Conservation (phyloP, 345 rosid species). For the Arabidopsis arenosa region DNA sequence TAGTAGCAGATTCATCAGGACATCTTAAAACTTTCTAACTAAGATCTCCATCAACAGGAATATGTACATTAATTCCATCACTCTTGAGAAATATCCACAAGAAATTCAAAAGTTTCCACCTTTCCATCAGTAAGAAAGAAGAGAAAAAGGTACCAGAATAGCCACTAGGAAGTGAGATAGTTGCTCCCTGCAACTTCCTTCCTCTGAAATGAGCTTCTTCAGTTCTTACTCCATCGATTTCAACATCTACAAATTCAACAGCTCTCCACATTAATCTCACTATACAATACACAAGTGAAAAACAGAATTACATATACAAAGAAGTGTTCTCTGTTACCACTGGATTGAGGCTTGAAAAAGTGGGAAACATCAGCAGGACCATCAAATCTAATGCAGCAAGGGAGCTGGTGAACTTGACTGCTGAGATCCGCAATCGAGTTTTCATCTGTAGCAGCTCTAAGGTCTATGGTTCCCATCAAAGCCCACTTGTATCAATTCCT, state of each 20-base stretch:
- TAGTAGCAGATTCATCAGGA: constrained; percentile 11
- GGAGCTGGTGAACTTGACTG: constrained; percentile 71
- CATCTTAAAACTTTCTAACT: constrained; percentile 2
- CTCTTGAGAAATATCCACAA: neutral
- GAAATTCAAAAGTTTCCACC: neutral
- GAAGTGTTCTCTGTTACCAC: constrained; percentile 46
- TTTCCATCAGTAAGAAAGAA: neutral
- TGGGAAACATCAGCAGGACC: constrained; percentile 77
- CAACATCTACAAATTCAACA: constrained; percentile 48
- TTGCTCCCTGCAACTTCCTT: constrained; percentile 76
- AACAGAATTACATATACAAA: neutral
- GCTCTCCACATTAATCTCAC: neutral
- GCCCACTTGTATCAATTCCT: constrained; percentile 17
- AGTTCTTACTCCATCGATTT: constrained; percentile 62
- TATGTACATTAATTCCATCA: neutral
- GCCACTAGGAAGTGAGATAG: constrained; percentile 65
- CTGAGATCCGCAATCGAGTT: constrained; percentile 51
- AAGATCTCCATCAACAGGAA: neutral
- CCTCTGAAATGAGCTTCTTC: constrained; percentile 93
- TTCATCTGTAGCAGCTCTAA: constrained; percentile 34
- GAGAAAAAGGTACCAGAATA: constrained; percentile 62
- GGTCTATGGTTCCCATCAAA: constrained; percentile 50
- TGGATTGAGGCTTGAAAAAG: constrained; percentile 76
- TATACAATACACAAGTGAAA: constrained; percentile 5
- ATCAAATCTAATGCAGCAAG: constrained; percentile 77